Evolutionary conservation across 495 filamentous ascomycete species (phyloP).

Genomic region (Tuber magnatum): DNA sequence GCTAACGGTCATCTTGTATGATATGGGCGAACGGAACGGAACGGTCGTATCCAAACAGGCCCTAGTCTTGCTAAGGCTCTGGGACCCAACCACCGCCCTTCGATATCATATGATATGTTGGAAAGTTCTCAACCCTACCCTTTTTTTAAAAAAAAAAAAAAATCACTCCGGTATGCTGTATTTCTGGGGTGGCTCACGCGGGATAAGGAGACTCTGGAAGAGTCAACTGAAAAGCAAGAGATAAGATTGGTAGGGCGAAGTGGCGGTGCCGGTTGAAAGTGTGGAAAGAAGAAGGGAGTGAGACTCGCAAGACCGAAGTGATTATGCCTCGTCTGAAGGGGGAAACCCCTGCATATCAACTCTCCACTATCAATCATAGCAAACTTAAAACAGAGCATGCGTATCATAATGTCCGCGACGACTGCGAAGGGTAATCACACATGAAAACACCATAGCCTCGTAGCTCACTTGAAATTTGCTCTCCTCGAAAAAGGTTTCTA

Average conservation of each 20-base stretch:
- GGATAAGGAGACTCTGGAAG: background rate
- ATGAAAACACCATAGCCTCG: too few relatives aligned
- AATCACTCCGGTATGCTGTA: too few relatives aligned
- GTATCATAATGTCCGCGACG: background rate
- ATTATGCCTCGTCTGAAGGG: background rate
- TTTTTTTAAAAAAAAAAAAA: too few relatives aligned
- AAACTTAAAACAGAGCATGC: background rate
- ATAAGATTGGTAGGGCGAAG: background rate
- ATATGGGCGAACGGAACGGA: too few relatives aligned
- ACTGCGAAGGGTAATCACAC: too few relatives aligned
- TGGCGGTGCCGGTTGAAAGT: background rate
- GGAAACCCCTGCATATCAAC: background rate
- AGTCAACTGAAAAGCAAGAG: background rate
- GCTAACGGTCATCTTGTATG: too few relatives aligned
- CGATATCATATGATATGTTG: background rate
- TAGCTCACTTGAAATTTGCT: background rate
- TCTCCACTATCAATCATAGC: background rate
- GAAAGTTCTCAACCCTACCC: background rate
- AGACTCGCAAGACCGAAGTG: background rate
- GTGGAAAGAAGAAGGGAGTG: background rate
- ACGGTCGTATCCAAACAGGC: too few relatives aligned
- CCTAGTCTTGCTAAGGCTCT: too few relatives aligned
- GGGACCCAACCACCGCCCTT: too few relatives aligned
- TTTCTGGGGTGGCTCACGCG: too few relatives aligned
- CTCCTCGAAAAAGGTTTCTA: background rate